These are phyloP conservation scores for Tetrahymena thermophila DNA, from an alignment of 73 alveolate species.

Conservation along the genomic window DNA sequence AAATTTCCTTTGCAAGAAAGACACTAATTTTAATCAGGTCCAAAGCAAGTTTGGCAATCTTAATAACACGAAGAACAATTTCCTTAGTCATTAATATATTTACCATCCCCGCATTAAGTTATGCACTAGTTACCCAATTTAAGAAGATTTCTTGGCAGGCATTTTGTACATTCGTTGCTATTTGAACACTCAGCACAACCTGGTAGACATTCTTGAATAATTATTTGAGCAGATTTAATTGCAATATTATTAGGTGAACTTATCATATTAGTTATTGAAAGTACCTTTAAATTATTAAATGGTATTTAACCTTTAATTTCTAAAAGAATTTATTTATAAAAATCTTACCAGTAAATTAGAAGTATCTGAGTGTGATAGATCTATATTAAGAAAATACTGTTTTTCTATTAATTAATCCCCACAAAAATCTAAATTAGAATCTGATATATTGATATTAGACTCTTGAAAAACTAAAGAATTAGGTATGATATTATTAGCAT, in stretches of 20 bases:
- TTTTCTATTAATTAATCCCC: background rate
- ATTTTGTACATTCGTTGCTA: background rate
- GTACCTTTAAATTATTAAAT: background rate
- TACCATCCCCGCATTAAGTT: background rate
- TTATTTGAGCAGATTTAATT: background rate
- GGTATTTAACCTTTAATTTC: no score
- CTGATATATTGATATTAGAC: background rate
- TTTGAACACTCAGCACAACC: background rate
- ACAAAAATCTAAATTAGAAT: background rate
- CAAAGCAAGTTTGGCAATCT: background rate
- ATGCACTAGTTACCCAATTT: background rate
- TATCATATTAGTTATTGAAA: background rate
- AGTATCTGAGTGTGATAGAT: background rate
- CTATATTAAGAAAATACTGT: background rate
- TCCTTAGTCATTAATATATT: background rate
- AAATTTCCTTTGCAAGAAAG: background rate
- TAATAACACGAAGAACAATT: background rate
- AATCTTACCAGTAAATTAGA: background rate
- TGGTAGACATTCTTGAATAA: background rate
- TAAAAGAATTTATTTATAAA: no score
- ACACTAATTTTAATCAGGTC: background rate
- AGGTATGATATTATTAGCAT: background rate
- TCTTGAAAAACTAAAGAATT: background rate
- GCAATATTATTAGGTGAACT: background rate
- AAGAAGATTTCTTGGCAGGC: background rate